Percentiles rank a stretch among this genome's conserved stretches.
Evolutionary conservation across 148 eudicot genomes (phyloP).

Genomic region (Vaccinium vitisidaea): DNA sequence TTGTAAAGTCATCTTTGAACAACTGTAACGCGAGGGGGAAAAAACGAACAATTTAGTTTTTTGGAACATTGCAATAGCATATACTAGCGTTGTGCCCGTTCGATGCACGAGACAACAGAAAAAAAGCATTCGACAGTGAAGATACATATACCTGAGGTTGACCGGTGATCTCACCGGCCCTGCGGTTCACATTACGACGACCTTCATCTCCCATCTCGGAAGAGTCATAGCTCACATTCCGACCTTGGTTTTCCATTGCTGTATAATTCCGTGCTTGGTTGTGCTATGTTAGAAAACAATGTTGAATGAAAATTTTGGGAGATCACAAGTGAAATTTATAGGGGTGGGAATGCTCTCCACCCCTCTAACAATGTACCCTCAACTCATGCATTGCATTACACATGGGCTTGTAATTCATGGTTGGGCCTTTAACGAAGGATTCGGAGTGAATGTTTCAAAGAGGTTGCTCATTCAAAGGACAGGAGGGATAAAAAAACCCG

Average conservation of each 20-base stretch:
- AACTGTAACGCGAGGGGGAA: background rate
- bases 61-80: background rate
- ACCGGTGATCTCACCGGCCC: background rate
- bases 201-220: constrained; percentile 9
- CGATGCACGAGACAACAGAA: background rate
- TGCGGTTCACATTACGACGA: background rate
- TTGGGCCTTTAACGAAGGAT: background rate
- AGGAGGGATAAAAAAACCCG: background rate
- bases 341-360: background rate
- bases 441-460: background rate
- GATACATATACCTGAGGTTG: background rate
- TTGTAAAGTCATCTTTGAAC: background rate
- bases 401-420: background rate
- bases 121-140: background rate
- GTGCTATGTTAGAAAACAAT: background rate
- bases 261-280: background rate
- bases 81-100: no score
- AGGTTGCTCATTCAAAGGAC: background rate
- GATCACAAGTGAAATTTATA: constrained; percentile 6
- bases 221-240: constrained; percentile 1
- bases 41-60: background rate
- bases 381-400: background rate
- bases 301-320: background rate
- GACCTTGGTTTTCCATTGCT: constrained; percentile 19
- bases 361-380: constrained; percentile 4